Conservation (phyloP, 345 rosid genomes). For the Lumnitzera littorea region DNA sequence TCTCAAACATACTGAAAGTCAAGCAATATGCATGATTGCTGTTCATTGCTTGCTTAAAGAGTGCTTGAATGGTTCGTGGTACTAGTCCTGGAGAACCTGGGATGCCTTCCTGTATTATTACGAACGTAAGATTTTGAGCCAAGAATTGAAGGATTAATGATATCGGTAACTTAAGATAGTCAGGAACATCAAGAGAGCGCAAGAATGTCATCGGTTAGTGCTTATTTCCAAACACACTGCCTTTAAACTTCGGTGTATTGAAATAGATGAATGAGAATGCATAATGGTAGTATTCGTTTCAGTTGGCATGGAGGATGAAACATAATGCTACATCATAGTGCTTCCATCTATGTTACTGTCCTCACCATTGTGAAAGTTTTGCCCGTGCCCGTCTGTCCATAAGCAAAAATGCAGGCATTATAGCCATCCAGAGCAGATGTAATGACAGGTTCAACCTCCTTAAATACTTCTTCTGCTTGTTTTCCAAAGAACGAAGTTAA, state of each 20-base stretch:
- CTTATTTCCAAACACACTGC: too few species aligned
- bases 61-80: constrained; percentile 48
- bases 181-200: too few species aligned
- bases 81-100: constrained; percentile 56
- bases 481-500: constrained; percentile 11
- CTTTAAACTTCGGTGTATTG: too few species aligned
- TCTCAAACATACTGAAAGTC: constrained; percentile 79
- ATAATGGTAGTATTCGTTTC: too few species aligned
- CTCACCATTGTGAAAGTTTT: constrained; percentile 78
- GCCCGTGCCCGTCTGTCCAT: constrained; percentile 88
- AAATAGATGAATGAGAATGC: too few species aligned
- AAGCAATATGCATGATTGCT: constrained; percentile 45
- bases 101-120: constrained; percentile 52
- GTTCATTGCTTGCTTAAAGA: constrained; percentile 48
- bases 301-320: neutral
- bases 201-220: too few species aligned
- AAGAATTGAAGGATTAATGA: neutral
- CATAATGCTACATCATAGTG: neutral
- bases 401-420: constrained; percentile 78
- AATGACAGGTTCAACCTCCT: constrained; percentile 73
- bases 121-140: neutral
- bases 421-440: constrained; percentile 77
- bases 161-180: neutral
- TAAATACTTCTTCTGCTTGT: constrained; percentile 59
- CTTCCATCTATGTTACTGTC: neutral